A percentile compares a stretch with the other conserved stretches of the same genome.
Evolutionary conservation across 164 flowering plant species (phyloP).

Genomic region (Cinnamomum micranthum): DNA sequence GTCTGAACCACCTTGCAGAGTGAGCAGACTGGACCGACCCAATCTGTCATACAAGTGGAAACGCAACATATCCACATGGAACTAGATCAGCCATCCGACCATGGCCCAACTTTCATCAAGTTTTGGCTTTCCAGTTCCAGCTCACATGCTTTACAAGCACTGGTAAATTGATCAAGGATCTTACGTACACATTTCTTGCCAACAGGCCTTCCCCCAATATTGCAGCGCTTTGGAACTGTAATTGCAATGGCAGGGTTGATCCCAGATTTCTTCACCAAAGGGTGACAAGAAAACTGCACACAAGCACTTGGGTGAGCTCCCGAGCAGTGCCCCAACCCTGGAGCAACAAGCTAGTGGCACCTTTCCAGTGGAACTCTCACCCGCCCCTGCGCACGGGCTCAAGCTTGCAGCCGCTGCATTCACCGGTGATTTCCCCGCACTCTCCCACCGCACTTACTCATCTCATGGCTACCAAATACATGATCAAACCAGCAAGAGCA

Average conservation of each 20-base stretch:
- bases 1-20: too few relatives aligned
- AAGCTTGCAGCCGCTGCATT: conserved; percentile 43
- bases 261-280: conserved; percentile 50
- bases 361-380: conserved; percentile 24
- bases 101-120: too few relatives aligned
- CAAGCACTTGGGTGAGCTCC: conserved; percentile 46
- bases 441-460: conserved; percentile 41
- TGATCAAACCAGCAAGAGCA: conserved; percentile 4
- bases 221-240: conserved; percentile 63
- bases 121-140: too few relatives aligned
- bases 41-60: too few relatives aligned
- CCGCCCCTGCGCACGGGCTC: conserved; percentile 55
- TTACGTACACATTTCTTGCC: conserved; percentile 77
- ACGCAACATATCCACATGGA: too few relatives aligned
- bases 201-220: conserved; percentile 52
- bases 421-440: conserved; percentile 57
- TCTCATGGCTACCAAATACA: conserved; percentile 21
- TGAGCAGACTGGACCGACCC: too few relatives aligned
- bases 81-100: too few relatives aligned
- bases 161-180: background rate
- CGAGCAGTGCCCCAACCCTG: conserved; percentile 41
- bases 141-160: too few relatives aligned
- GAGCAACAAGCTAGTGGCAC: conserved; percentile 55
- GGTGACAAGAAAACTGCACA: conserved; percentile 68
- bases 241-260: conserved; percentile 63